These are phyloP conservation scores for Barnettozyma hawaiiensis DNA, from an alignment of 1,139 yeast species.

Conservation along the genomic window DNA sequence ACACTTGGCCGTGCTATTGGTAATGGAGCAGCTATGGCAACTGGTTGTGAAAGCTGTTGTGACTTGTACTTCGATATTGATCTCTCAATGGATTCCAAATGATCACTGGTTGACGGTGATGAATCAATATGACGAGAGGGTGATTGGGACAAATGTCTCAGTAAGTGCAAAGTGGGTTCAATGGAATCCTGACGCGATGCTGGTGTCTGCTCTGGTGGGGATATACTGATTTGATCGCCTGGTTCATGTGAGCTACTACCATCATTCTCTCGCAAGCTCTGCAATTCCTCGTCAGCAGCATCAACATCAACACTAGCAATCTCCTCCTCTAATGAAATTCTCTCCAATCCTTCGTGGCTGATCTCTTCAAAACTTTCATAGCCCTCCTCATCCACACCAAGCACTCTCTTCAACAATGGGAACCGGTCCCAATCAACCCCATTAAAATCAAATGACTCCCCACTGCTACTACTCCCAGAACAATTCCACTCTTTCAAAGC, in stretches of 20 bases:
- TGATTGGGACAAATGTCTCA: background rate
- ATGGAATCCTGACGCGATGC: background rate
- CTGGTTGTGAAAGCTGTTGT: background rate
- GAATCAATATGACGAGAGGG: background rate
- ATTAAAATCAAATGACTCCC: background rate
- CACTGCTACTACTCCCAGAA: background rate
- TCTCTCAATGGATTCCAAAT: constrained; percentile 3
- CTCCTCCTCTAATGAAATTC: background rate
- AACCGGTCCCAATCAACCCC: constrained; percentile 5
- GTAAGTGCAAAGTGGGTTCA: background rate
- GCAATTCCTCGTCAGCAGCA: background rate
- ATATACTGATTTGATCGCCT: background rate
- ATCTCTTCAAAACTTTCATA: constrained; percentile 8
- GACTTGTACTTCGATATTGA: constrained; percentile 8
- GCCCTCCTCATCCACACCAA: background rate
- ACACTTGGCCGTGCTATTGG: constrained; percentile 1
- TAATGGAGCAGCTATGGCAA: background rate
- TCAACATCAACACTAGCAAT: background rate
- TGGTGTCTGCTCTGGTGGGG: background rate
- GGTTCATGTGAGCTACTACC: background rate
- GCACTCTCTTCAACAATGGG: constrained; percentile 7
- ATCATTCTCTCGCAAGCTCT: background rate
- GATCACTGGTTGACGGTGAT: constrained; percentile 1
- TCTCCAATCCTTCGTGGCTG: constrained; percentile 1
- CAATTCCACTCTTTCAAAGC: constrained; percentile 3